These are phyloP conservation scores for Heimioporus retisporus DNA, from an alignment of 1,284 basidiomycete genomes.

Conservation along the genomic window DNA sequence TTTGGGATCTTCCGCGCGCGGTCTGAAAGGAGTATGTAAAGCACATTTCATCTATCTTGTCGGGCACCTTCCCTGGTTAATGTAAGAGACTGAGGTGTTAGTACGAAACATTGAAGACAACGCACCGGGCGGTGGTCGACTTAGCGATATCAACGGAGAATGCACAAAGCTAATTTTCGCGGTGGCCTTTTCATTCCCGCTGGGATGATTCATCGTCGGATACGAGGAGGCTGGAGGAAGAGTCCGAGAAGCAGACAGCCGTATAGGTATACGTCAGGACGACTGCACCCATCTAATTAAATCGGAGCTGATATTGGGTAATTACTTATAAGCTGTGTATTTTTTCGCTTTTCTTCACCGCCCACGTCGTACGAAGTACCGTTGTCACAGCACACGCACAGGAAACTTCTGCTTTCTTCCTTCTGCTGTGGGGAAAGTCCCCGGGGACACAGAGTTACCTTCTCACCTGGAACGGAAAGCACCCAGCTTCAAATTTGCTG, in stretches of 20 bases:
- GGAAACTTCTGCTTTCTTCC: conserved; percentile 56
- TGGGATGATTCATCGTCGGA: conserved; percentile 32
- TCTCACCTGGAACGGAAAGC: conserved; percentile 74
- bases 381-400: conserved; percentile 85
- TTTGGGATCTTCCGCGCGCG: conserved; percentile 64
- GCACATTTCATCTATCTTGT: conserved; percentile 76
- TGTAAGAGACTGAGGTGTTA: conserved; percentile 3
- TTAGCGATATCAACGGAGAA: conserved; percentile 35
- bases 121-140: conserved; percentile 37
- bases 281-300: conserved; percentile 13
- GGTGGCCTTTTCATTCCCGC: conserved; percentile 25
- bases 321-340: conserved; percentile 4
- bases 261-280: too few species aligned
- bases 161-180: conserved; percentile 36
- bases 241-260: too few species aligned
- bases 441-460: conserved; percentile 82
- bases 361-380: conserved; percentile 79
- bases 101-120: background rate
- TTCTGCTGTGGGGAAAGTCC: conserved; percentile 91
- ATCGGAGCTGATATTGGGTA: conserved; percentile 34
- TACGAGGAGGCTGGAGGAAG: background rate
- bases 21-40: conserved; percentile 78
- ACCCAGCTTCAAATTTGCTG: conserved; percentile 70
- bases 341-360: conserved; percentile 17
- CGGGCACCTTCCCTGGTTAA: conserved; percentile 62